A percentile compares a stretch with the other conserved stretches of the same genome.
These are phyloP conservation scores for Parascedosporium putredinis DNA, from an alignment of 2,329 filamentous ascomycete species.

Conservation along the genomic window DNA sequence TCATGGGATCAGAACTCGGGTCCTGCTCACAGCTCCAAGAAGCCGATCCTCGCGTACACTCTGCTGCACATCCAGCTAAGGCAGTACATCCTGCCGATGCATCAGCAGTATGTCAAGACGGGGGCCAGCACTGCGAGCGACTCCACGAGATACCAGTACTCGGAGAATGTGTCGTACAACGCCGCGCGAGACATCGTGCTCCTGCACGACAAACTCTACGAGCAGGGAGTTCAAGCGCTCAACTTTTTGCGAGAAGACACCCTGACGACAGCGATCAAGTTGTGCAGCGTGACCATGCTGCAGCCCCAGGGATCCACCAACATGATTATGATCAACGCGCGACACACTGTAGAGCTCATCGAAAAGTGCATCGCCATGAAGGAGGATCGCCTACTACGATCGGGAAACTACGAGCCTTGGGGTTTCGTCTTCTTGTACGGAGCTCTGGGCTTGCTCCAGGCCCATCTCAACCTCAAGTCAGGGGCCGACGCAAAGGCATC, in stretches of 20 bases:
- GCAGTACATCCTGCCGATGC: constrained; percentile 51
- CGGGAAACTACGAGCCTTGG: constrained; percentile 55
- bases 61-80: constrained; percentile 49
- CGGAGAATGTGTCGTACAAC: constrained; percentile 54
- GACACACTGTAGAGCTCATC: constrained; percentile 49
- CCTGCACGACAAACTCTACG: constrained; percentile 49
- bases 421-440: constrained; percentile 55
- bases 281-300: constrained; percentile 50
- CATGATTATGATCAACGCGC: constrained; percentile 52
- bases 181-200: constrained; percentile 51
- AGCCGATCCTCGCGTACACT: constrained; percentile 48
- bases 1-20: constrained; percentile 35
- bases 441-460: constrained; percentile 46
- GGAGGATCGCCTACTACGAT: constrained; percentile 49
- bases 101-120: constrained; percentile 50
- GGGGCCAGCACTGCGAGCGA: constrained; percentile 30
- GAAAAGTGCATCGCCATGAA: constrained; percentile 52
- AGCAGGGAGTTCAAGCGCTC: constrained; percentile 46
- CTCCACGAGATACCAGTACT: constrained; percentile 52
- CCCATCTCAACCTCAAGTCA: constrained; percentile 47
- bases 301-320: constrained; percentile 48
- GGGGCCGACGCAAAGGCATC: constrained; percentile 46
- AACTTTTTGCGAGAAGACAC: constrained; percentile 52
- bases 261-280: constrained; percentile 48
- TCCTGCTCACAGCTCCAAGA: constrained; percentile 28